phyloP scores from a whole-genome alignment of 495 filamentous ascomycete species.

The Aspergillus conjunctus region DNA sequence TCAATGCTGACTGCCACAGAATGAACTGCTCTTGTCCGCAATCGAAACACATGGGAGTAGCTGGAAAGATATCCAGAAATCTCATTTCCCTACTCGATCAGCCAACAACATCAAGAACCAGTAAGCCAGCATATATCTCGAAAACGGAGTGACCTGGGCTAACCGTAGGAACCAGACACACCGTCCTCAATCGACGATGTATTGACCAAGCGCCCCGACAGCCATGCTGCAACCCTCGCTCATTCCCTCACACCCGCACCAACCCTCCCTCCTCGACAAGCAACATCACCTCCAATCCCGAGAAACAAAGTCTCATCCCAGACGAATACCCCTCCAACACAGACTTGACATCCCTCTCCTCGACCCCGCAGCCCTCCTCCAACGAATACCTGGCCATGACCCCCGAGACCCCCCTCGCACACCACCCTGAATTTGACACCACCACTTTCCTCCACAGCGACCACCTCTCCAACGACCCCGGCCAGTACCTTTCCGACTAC shows the following conservation, averaged over 20 bases:
- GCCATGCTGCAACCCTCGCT: conserved; percentile 6
- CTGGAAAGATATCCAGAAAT: conserved; percentile 21
- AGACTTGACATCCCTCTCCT: neutral
- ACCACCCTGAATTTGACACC: neutral
- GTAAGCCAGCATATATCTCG: neutral
- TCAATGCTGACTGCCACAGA: neutral
- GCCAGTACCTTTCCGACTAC: conserved; percentile 1
- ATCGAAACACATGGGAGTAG: conserved; percentile 15
- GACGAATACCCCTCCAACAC: neutral
- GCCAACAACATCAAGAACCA: conserved; percentile 23
- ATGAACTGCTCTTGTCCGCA: conserved; percentile 11
- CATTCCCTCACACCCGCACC: neutral
- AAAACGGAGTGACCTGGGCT: neutral
- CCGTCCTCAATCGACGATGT: conserved; percentile 10
- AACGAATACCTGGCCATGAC: conserved; percentile 13
- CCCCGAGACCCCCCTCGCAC: conserved; percentile 3
- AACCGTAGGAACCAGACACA: conserved; percentile 5
- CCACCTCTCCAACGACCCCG: neutral
- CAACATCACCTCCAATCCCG: neutral
- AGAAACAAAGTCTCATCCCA: neutral
- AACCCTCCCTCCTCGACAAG: neutral
- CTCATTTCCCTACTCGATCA: conserved; percentile 18
- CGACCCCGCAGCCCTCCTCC: conserved; percentile 11
- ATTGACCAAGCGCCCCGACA: neutral
- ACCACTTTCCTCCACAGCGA: neutral